A percentile compares a stretch with the other conserved stretches of the same genome.
Conservation (phyloP, 2,329 filamentous ascomycete species). For the Pseudogymnoascus sp. region DNA sequence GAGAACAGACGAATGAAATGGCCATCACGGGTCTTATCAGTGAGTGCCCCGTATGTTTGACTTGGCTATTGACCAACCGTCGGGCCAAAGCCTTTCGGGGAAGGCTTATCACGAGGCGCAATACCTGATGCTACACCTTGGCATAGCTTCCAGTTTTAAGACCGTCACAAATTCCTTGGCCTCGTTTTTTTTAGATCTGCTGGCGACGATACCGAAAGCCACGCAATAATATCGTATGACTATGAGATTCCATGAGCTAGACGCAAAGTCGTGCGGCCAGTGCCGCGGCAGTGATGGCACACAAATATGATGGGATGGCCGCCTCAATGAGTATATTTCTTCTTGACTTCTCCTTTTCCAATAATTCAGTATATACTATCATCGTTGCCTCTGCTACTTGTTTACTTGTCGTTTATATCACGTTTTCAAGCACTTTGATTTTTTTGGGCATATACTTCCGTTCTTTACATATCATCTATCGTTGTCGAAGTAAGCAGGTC, state of each 20-base stretch:
- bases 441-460: neutral
- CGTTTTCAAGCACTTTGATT: neutral
- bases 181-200: conserved; percentile 3
- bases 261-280: neutral
- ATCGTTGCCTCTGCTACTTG: neutral
- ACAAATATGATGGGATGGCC: neutral
- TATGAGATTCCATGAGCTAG: neutral
- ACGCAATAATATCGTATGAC: neutral
- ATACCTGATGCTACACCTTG: conserved; percentile 1
- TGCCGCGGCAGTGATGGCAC: neutral
- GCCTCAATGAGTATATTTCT: neutral
- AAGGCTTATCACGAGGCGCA: neutral
- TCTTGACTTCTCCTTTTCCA: neutral
- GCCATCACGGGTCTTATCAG: neutral
- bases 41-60: neutral
- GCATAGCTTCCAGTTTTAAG: neutral
- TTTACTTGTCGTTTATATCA: neutral
- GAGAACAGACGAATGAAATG: neutral
- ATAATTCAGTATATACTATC: neutral
- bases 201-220: neutral
- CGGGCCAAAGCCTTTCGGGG: neutral
- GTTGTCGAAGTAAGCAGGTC: conserved; percentile 4
- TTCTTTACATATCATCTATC: neutral
- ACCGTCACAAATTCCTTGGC: conserved; percentile 6
- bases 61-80: neutral